Percentiles rank a stretch among this genome's conserved stretches.
Evolutionary conservation across 345 rosid genomes (phyloP).

Genomic region (Cardamine resedifolia): DNA sequence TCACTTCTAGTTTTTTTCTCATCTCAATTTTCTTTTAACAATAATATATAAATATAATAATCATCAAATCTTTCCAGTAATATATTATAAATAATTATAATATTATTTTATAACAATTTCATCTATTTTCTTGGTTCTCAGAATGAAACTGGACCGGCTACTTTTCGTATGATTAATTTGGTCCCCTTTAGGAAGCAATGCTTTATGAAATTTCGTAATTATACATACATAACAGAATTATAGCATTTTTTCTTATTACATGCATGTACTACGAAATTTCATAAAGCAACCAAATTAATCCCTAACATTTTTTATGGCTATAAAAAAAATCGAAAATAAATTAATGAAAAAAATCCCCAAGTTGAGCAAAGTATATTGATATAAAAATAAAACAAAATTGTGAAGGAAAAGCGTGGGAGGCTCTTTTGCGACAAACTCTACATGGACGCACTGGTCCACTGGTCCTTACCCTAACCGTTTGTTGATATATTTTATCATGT

Average conservation of each 20-base stretch:
- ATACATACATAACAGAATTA: background rate
- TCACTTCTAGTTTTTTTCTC: too few relatives aligned
- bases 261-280: slow-evolving; percentile 14
- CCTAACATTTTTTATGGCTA: slow-evolving; percentile 8
- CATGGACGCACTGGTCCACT: slow-evolving; percentile 28
- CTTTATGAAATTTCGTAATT: too few relatives aligned
- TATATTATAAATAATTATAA: too few relatives aligned
- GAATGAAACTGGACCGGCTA: background rate
- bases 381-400: background rate
- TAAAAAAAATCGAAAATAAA: background rate
- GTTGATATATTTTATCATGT: slow-evolving; percentile 11
- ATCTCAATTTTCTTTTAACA: too few relatives aligned
- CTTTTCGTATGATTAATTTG: too few relatives aligned
- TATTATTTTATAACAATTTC: too few relatives aligned
- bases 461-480: slow-evolving; percentile 30
- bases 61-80: too few relatives aligned
- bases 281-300: slow-evolving; percentile 26
- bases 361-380: slow-evolving; percentile 7
- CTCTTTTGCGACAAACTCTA: slow-evolving; percentile 37
- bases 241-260: slow-evolving; percentile 14
- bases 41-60: too few relatives aligned
- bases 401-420: slow-evolving; percentile 36
- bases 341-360: background rate
- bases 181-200: too few relatives aligned
- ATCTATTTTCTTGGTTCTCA: background rate